Evolutionary conservation across 495 filamentous ascomycete genomes (phyloP).

Genomic region (Penicillium maclennaniae): DNA sequence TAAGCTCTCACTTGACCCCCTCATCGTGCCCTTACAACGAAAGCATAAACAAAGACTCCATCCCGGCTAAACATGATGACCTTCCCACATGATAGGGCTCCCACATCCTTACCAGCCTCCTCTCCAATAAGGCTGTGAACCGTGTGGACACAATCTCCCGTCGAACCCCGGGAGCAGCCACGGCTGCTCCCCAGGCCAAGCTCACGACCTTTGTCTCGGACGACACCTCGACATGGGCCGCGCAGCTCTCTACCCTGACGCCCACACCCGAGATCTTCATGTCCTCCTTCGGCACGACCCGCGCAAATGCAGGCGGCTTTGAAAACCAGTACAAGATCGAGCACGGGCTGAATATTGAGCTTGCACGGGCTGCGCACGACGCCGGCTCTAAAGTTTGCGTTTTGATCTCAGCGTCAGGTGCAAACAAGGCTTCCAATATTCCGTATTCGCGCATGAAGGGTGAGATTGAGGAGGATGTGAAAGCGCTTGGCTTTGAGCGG

Average conservation of each 20-base stretch:
- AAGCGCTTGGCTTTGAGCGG: constrained; percentile 65
- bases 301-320: constrained; percentile 60
- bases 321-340: constrained; percentile 74
- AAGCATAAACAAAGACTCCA: constrained; percentile 1
- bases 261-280: constrained; percentile 59
- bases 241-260: constrained; percentile 45
- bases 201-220: constrained; percentile 42
- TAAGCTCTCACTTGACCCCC: constrained; percentile 18
- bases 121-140: constrained; percentile 32
- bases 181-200: constrained; percentile 32
- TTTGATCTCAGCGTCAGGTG: constrained; percentile 57
- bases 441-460: constrained; percentile 73
- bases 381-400: constrained; percentile 64
- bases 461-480: constrained; percentile 74
- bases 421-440: constrained; percentile 41
- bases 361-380: constrained; percentile 61
- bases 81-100: constrained; percentile 32
- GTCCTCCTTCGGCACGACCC: constrained; percentile 66
- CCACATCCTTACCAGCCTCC: constrained; percentile 47
- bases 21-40: neutral
- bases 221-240: constrained; percentile 54
- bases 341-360: constrained; percentile 66
- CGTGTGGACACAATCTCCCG: constrained; percentile 48
- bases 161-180: constrained; percentile 32
- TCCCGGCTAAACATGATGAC: neutral